Evolutionary conservation across 2,329 filamentous ascomycete genomes (phyloP).

Genomic region (Cercospora sp.): DNA sequence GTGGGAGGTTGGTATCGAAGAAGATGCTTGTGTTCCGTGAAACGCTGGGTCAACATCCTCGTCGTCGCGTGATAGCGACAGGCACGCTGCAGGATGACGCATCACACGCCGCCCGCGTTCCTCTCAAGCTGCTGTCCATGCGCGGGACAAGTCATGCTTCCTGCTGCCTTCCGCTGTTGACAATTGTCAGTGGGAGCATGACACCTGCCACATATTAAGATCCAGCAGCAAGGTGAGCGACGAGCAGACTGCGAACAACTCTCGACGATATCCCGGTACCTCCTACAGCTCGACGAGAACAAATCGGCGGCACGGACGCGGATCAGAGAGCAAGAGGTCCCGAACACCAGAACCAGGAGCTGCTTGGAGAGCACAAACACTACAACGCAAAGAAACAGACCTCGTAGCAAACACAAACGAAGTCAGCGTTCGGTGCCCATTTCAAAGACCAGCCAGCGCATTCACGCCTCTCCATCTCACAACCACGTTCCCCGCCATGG

Average conservation of each 20-base stretch:
- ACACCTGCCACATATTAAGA: not conserved
- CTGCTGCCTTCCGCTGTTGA: conserved; percentile 5
- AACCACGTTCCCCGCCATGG: conserved; percentile 34
- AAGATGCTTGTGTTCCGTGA: not conserved
- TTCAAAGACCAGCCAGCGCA: not conserved
- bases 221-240: not conserved
- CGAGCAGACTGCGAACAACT: not conserved
- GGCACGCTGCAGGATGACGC: conserved; percentile 1
- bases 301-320: not conserved
- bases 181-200: not conserved
- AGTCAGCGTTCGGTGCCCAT: not conserved
- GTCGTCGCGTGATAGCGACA: conserved; percentile 7
- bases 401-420: not conserved
- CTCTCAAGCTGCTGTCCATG: not conserved
- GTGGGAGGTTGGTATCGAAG: not conserved
- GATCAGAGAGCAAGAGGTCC: not conserved
- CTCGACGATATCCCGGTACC: not conserved
- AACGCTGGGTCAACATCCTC: conserved; percentile 3
- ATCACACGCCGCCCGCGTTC: conserved; percentile 1
- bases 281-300: not conserved
- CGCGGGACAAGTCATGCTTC: not conserved
- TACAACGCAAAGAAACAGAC: not conserved
- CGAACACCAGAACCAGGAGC: not conserved
- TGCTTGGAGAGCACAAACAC: not conserved
- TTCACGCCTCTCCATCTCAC: not conserved